A percentile compares a stretch with the other conserved stretches of the same genome.
These are phyloP conservation scores for Ceratocystis albifundus DNA, from an alignment of 2,329 filamentous ascomycete genomes.

Conservation along the genomic window DNA sequence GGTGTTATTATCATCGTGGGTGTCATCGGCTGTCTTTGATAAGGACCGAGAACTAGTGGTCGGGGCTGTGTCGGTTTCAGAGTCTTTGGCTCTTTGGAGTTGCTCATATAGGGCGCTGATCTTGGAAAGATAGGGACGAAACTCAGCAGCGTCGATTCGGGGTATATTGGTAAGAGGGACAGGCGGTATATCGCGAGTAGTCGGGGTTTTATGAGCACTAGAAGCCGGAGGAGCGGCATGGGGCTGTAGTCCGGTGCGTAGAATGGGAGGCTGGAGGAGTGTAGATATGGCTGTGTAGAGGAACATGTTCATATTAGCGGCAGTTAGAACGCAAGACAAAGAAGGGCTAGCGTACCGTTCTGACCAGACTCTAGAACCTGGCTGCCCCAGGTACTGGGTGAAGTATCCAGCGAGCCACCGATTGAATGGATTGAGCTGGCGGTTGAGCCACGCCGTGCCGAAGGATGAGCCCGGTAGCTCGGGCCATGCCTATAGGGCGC, in stretches of 20 bases:
- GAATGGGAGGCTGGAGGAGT: slow-evolving; percentile 79
- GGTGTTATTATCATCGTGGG: slow-evolving; percentile 24
- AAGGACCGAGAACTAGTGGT: slow-evolving; percentile 27
- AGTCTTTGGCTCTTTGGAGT: slow-evolving; percentile 71
- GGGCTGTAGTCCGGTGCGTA: slow-evolving; percentile 74
- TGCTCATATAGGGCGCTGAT: slow-evolving; percentile 83
- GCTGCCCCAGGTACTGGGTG: slow-evolving; percentile 43
- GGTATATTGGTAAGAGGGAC: slow-evolving; percentile 83
- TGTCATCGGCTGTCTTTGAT: slow-evolving; percentile 31
- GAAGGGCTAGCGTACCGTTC: slow-evolving; percentile 51
- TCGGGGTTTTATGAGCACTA: slow-evolving; percentile 71
- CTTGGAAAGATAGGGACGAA: slow-evolving; percentile 72
- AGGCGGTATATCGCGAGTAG: slow-evolving; percentile 79
- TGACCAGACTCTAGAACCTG: slow-evolving; percentile 61
- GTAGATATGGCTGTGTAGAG: slow-evolving; percentile 67
- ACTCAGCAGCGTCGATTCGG: slow-evolving; percentile 66
- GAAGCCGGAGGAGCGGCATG: slow-evolving; percentile 58
- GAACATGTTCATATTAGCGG: not conserved
- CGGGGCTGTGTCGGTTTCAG: slow-evolving; percentile 48
- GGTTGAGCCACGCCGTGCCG: slow-evolving; percentile 56
- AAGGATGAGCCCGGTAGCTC: slow-evolving; percentile 36
- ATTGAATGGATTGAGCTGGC: slow-evolving; percentile 82
- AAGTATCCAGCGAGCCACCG: slow-evolving; percentile 67
- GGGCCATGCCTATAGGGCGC: slow-evolving; percentile 15
- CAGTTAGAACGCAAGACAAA: not conserved